These are phyloP conservation scores for Myxozyma udenii DNA, from an alignment of 805 yeast genomes.

Conservation along the genomic window DNA sequence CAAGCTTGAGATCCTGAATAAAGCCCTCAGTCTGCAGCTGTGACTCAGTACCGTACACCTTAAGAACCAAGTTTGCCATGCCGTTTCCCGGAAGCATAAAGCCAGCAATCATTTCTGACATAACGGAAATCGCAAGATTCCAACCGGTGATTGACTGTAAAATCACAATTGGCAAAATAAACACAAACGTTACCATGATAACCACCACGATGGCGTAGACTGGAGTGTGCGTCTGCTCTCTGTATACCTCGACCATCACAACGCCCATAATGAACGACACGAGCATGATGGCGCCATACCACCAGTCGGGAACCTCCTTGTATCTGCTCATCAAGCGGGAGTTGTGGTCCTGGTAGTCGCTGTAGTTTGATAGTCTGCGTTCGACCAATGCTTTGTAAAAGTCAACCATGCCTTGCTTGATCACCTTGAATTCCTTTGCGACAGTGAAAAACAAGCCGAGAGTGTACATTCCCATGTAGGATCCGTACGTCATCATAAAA, in stretches of 20 bases:
- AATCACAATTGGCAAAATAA: slow-evolving; percentile 60
- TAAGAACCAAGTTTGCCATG: slow-evolving; percentile 61
- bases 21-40: slow-evolving; percentile 52
- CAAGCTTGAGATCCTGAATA: slow-evolving; percentile 57
- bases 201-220: slow-evolving; percentile 62
- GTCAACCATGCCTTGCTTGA: neutral
- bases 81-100: slow-evolving; percentile 62
- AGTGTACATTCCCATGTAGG: slow-evolving; percentile 52
- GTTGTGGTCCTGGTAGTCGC: slow-evolving; percentile 48
- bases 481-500: slow-evolving; percentile 59
- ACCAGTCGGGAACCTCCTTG: slow-evolving; percentile 62
- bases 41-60: slow-evolving; percentile 57
- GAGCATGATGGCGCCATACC: slow-evolving; percentile 50
- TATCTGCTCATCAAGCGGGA: slow-evolving; percentile 56
- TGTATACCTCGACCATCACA: slow-evolving; percentile 43
- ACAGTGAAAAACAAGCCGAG: slow-evolving; percentile 6
- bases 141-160: slow-evolving; percentile 62
- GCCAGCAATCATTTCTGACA: slow-evolving; percentile 63
- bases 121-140: slow-evolving; percentile 56
- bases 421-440: slow-evolving; percentile 6
- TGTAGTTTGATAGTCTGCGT: slow-evolving; percentile 2
- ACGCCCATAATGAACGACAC: slow-evolving; percentile 48
- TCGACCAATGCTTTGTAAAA: slow-evolving; percentile 30
- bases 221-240: slow-evolving; percentile 51
- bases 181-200: slow-evolving; percentile 50